Evolutionary conservation across 257 asterid genomes (phyloP).

Genomic region (Forsythia viridissima): DNA sequence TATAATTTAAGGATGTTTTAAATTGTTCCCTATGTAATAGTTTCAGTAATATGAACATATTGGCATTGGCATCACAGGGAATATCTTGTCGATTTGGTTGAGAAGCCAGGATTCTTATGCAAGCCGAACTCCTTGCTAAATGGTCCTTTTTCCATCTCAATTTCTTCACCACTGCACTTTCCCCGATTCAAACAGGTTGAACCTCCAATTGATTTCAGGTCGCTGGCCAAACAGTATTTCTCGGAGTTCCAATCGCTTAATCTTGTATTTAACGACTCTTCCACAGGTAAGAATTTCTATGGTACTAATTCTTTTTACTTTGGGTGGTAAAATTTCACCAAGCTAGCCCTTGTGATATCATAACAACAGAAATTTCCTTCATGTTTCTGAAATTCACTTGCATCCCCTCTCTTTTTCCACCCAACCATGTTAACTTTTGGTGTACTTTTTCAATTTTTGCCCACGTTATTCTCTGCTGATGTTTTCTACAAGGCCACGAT

Average conservation of each 20-base stretch:
- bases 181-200: constrained; percentile 78
- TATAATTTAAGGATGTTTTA: constrained; percentile 17
- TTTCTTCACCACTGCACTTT: constrained; percentile 87
- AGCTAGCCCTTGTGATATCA: background rate
- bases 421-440: background rate
- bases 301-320: background rate
- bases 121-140: constrained; percentile 93
- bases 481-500: background rate
- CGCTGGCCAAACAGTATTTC: constrained; percentile 88
- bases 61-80: constrained; percentile 65
- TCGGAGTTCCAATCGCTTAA: constrained; percentile 75
- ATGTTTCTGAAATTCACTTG: background rate
- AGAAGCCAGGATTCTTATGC: constrained; percentile 72
- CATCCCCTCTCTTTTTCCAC: background rate
- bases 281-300: constrained; percentile 57
- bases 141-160: constrained; percentile 90
- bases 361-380: background rate
- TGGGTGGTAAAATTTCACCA: background rate
- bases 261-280: constrained; percentile 66
- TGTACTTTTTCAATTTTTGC: background rate
- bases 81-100: constrained; percentile 84
- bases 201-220: constrained; percentile 68
- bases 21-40: background rate
- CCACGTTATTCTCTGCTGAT: background rate
- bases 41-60: constrained; percentile 23